Base-by-base conservation (phyloP, 1,284 basidiomycete genomes). In the Hemileia vastatrix region DNA sequence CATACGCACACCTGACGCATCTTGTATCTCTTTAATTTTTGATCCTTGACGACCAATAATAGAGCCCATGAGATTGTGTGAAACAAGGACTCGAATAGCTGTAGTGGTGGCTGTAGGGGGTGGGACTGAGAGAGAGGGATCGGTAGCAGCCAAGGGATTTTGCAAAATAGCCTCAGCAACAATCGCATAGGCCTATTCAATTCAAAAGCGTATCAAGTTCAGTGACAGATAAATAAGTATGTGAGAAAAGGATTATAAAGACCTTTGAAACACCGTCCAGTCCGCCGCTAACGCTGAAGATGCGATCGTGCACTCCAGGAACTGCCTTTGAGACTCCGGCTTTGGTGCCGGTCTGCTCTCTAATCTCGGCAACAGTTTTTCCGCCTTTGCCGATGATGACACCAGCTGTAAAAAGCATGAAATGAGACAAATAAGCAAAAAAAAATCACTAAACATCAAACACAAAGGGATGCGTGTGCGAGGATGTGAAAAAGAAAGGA, bases 261-360 rank as follows among this genome's bases (percentile, higher is more conserved):
- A 87, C 90, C 81, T 91, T 89, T 69, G 93, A 86, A 67, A 97
- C 88, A 67, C 84, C 86, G 70, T 95, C 90, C 71, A 94, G 86
- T 57, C 88, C 84, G 65, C 94, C 94, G 66, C 84, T 86, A 77
- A 97, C 88, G 72, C 87, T 91, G 75, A 98, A 84, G 72, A 97
- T 91, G 71, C 94, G 88, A 79, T 98, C 94, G 77, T 95, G 91
- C 66, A 98, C 91, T 70, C 94, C 94, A 62, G 86, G 86, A 65
- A 95, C 91, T 80, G 97, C 93, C 79, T 96, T 97, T 83, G 87
- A 91, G 76, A 98, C 94, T 74, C 94, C 94, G 65, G 94, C 93
- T 80, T 93, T 97, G 79, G 95, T 92, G 70, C 89, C 90, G 53
- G 92, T 95, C 75, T 88, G 84, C 71, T 94, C 89, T 67, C 94